phyloP scores from a whole-genome alignment of 2,329 filamentous ascomycete species.

The Talaromyces sp. region DNA sequence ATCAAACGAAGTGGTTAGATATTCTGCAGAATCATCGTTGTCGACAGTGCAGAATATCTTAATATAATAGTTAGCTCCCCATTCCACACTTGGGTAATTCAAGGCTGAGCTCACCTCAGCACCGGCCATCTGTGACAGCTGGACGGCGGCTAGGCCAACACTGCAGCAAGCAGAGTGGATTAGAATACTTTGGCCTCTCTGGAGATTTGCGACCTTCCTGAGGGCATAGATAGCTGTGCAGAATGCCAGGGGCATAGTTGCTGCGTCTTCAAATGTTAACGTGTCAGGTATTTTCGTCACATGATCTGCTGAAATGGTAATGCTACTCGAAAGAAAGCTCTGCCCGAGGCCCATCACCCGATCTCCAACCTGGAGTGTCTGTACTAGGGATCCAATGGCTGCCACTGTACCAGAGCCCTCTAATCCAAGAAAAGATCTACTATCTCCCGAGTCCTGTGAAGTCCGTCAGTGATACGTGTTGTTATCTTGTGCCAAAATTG shows the following conservation, averaged over 20 bases:
- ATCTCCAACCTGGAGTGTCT: not conserved
- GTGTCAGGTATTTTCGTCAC: conserved; percentile 56
- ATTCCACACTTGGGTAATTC: not conserved
- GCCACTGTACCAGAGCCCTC: not conserved
- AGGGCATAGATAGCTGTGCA: conserved; percentile 24
- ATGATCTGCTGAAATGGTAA: not conserved
- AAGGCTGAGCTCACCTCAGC: conserved; percentile 27
- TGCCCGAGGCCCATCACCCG: not conserved
- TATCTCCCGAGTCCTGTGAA: not conserved
- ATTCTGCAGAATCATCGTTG: not conserved
- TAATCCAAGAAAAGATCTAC: not conserved
- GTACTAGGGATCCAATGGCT: not conserved
- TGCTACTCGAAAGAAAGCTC: not conserved
- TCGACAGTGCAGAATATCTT: conserved; percentile 4
- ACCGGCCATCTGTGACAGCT: conserved; percentile 27
- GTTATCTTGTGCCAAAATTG: not conserved
- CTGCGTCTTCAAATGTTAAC: conserved; percentile 51
- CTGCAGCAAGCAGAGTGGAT: conserved; percentile 36
- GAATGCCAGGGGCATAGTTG: conserved; percentile 52
- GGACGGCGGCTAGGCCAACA: conserved; percentile 34
- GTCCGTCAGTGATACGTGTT: not conserved
- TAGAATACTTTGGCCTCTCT: conserved; percentile 29
- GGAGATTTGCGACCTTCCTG: not conserved
- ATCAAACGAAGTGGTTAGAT: conserved; percentile 23
- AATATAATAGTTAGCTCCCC: not conserved